Conservation (phyloP, 2,329 filamentous ascomycete species). For the Epichloe festucae region DNA sequence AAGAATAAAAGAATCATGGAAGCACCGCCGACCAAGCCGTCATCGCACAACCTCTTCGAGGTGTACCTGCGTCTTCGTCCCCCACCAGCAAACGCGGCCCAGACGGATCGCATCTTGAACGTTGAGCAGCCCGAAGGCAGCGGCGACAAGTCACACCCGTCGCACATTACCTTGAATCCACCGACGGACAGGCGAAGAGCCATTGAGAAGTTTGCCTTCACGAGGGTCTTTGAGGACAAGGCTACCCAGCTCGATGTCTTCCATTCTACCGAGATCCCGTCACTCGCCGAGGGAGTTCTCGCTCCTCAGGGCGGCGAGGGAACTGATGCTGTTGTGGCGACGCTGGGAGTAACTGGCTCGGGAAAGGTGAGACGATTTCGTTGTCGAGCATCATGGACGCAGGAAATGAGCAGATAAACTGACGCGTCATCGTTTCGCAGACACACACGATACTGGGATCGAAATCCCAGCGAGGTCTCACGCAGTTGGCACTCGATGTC, state of each 20-base stretch:
- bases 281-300: conserved; percentile 70
- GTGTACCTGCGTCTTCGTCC: conserved; percentile 79
- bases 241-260: conserved; percentile 80
- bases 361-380: conserved; percentile 57
- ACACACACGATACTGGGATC: conserved; percentile 93
- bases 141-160: conserved; percentile 29
- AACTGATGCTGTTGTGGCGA: conserved; percentile 80
- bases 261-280: conserved; percentile 59
- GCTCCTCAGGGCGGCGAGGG: conserved; percentile 61
- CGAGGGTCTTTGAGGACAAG: conserved; percentile 79
- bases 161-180: conserved; percentile 65
- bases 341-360: conserved; percentile 85
- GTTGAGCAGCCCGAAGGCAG: conserved; percentile 48
- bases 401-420: too few species aligned
- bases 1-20: conserved; percentile 23
- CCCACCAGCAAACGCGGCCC: conserved; percentile 30
- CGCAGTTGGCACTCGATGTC: conserved; percentile 81
- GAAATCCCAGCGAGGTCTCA: conserved; percentile 72
- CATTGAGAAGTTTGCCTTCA: conserved; percentile 90
- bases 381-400: too few species aligned
- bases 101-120: conserved; percentile 58
- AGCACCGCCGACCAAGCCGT: conserved; percentile 9
- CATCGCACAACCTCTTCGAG: conserved; percentile 58
- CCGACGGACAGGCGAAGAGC: conserved; percentile 77
- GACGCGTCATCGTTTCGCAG: conserved; percentile 29